Evolutionary conservation across 768 basidiomycete species (phyloP).

Genomic region (Pisolithus albus): DNA sequence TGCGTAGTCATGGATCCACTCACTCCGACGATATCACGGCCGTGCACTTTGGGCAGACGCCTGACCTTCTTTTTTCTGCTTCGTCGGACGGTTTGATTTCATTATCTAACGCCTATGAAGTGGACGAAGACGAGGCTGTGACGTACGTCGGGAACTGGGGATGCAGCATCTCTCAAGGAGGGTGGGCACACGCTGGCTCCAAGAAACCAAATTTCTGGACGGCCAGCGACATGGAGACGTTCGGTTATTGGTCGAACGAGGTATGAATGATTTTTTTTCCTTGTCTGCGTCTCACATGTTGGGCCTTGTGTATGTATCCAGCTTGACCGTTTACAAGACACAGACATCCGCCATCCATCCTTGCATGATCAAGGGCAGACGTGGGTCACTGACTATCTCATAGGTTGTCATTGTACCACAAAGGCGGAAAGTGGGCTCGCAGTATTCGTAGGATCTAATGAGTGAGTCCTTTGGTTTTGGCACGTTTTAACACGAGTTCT

Average conservation of each 20-base stretch:
- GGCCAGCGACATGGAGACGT: slow-evolving; percentile 92
- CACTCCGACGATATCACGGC: slow-evolving; percentile 92
- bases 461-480: slow-evolving; percentile 35
- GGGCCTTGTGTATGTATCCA: slow-evolving; percentile 21
- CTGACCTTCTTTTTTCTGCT: slow-evolving; percentile 61
- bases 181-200: slow-evolving; percentile 43
- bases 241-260: slow-evolving; percentile 76
- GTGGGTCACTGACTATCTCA: slow-evolving; percentile 78
- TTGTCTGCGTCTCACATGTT: not conserved
- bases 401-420: slow-evolving; percentile 38
- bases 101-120: slow-evolving; percentile 61
- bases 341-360: slow-evolving; percentile 62
- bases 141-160: slow-evolving; percentile 82
- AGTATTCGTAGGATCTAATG: slow-evolving; percentile 68
- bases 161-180: slow-evolving; percentile 71
- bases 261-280: slow-evolving; percentile 27
- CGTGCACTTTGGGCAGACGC: slow-evolving; percentile 46
- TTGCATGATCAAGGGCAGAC: slow-evolving; percentile 48
- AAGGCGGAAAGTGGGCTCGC: slow-evolving; percentile 29
- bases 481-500: not conserved
- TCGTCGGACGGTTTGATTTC: slow-evolving; percentile 82
- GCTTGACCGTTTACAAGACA: slow-evolving; percentile 51
- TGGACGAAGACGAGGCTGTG: slow-evolving; percentile 84
- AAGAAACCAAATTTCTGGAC: slow-evolving; percentile 59
- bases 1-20: slow-evolving; percentile 75